Conservation (phyloP, 345 rosid genomes). For the Cardamine resedifolia region DNA sequence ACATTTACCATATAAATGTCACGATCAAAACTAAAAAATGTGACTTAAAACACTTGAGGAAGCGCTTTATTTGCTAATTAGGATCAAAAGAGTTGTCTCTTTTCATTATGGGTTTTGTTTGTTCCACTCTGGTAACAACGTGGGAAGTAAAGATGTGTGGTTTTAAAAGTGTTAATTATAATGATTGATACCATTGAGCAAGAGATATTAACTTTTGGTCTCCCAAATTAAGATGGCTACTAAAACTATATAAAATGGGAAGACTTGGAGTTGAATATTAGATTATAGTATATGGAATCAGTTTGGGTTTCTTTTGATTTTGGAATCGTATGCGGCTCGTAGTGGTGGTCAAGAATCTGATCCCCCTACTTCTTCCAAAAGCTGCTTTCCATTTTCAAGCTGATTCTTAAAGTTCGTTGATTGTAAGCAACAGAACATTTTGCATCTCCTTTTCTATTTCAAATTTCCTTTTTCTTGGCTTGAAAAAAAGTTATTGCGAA, state of each 20-base stretch:
- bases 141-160: not conserved
- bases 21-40: not conserved
- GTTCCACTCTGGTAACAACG: not conserved
- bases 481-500: no score
- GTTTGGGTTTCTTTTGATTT: not conserved
- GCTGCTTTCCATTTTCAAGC: constrained; percentile 23
- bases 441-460: constrained; percentile 1
- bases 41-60: not conserved
- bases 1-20: not conserved
- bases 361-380: constrained; percentile 20
- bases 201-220: not conserved
- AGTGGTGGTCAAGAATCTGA: constrained; percentile 36
- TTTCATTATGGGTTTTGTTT: constrained; percentile 20
- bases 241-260: not conserved
- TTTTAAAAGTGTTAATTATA: constrained; percentile 8
- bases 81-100: not conserved
- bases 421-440: constrained; percentile 6
- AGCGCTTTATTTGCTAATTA: not conserved
- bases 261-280: constrained; percentile 10
- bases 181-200: not conserved
- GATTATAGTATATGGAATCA: not conserved
- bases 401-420: constrained; percentile 35
- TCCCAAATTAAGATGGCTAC: not conserved
- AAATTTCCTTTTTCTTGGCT: no score
- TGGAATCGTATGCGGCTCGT: constrained; percentile 33